phyloP scores from a whole-genome alignment of 805 yeast genomes.

The Saccharomycopsis fodiens region DNA sequence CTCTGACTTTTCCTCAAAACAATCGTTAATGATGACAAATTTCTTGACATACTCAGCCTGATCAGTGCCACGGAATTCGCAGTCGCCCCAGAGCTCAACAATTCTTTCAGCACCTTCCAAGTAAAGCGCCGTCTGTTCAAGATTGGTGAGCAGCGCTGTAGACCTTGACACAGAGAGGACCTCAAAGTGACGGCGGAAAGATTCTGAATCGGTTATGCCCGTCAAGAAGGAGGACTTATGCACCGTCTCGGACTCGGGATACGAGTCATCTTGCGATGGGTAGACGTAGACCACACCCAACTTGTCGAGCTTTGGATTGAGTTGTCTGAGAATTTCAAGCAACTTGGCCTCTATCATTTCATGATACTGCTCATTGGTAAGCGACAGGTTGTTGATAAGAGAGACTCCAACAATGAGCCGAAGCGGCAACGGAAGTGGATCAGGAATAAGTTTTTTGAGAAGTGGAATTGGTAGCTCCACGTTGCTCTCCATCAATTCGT shows the following conservation, averaged over 20 bases:
- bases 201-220: conserved; percentile 8
- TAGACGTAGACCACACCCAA: conserved; percentile 38
- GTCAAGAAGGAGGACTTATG: conserved; percentile 11
- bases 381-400: conserved; percentile 26
- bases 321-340: conserved; percentile 23
- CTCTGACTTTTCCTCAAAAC: conserved; percentile 1
- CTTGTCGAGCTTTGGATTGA: conserved; percentile 32
- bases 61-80: conserved; percentile 1
- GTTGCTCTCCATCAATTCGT: conserved; percentile 30
- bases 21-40: conserved; percentile 15
- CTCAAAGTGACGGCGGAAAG: conserved; percentile 7
- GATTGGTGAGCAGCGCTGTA: conserved; percentile 3
- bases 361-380: conserved; percentile 28
- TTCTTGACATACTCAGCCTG: conserved; percentile 5
- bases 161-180: neutral
- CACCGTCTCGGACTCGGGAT: neutral
- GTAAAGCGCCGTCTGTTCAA: conserved; percentile 15
- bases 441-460: conserved; percentile 32
- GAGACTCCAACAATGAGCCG: conserved; percentile 38
- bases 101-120: conserved; percentile 15
- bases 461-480: conserved; percentile 35
- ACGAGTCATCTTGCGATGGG: neutral
- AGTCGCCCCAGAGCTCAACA: conserved; percentile 19
- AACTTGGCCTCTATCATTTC: conserved; percentile 25
- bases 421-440: conserved; percentile 33